Evolutionary conservation across 208 protist species (phyloP).

Genomic region (Herpetomonas tarakana): DNA sequence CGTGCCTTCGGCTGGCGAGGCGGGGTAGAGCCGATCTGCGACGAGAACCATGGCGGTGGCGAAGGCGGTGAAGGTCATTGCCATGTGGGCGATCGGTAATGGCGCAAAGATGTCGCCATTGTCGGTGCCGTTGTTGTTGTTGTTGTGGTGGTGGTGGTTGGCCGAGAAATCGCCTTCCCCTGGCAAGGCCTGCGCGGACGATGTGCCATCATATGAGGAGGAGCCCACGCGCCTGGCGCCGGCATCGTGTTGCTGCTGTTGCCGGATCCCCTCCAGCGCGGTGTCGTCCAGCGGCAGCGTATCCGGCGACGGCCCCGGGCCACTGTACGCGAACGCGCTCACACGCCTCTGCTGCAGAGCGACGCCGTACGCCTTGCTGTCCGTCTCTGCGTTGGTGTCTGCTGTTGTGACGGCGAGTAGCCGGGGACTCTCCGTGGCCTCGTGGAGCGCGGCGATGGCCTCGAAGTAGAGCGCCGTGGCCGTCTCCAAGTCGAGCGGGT

Average conservation of each 20-base stretch:
- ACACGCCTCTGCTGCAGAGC: background rate
- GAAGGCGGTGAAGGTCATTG: constrained; percentile 74
- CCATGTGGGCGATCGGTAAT: constrained; percentile 32
- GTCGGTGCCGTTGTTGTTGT: background rate
- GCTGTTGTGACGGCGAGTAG: background rate
- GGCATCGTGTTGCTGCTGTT: constrained; percentile 3
- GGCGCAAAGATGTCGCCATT: background rate
- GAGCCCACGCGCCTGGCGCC: background rate
- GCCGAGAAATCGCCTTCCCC: background rate
- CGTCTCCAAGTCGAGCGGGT: constrained; percentile 24
- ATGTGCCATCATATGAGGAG: background rate
- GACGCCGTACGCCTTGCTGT: background rate
- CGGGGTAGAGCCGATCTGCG: constrained; percentile 51
- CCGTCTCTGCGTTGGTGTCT: background rate
- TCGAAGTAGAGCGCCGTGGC: constrained; percentile 29
- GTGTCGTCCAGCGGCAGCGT: background rate
- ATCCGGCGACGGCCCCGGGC: background rate
- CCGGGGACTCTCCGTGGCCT: background rate
- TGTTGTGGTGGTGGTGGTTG: background rate
- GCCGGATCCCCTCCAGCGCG: constrained; percentile 17
- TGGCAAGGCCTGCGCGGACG: background rate
- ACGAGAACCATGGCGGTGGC: constrained; percentile 57
- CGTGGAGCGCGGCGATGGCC: constrained; percentile 9
- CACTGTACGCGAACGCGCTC: background rate
- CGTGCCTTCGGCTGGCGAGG: background rate